Base-by-base conservation (phyloP, 441 rosid genomes). In the Isatis lusitanica region DNA sequence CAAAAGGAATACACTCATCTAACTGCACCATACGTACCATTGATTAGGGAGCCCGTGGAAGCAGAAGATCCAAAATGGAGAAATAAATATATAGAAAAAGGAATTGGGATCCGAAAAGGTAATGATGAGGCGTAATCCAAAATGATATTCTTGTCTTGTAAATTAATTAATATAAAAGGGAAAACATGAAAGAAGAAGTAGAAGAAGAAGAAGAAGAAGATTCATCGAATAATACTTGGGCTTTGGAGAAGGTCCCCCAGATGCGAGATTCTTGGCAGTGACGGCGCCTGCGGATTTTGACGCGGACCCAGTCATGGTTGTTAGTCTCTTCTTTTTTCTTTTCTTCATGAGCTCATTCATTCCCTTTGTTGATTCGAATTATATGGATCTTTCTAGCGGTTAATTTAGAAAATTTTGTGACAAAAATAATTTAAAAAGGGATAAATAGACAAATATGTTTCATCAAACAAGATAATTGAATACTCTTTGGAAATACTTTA, bases 231-330 rank as follows among this genome's bases (percentile, higher is more conserved):
- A 35, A 24, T 65, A 39, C 18, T 35, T 35, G 63, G 9, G 42
- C 3, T 8, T 15, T 15, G 18, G 63, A 6, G 63, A 38, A 59
- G 26, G 43, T 28, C 11, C 47, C 59, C 33, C 70, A 66, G 60
- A 48, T 66, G 61, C 35, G 50, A 38, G 7, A 50, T 51, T 50
- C 46, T 51, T 50, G 38, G 60, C 46, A 38, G 71, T 36, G 48
- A 60, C 47, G 65, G 65, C 65, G 35, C 30, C 65, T 44, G n/a
- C 60, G 71, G 61, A 52, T 66, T 66, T 18, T 38, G 39, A 66
- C 61, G 39, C 38, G 39, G 61, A 66, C 39, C 17, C 11, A 24
- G 28, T 59, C 63, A 36, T 21, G 24, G 24, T 21, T 21, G 24
- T 21, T 21, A 21, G 24, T 21, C 24, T 21, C 24, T 21, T 21